These are phyloP conservation scores for Komagataella phaffii DNA, from an alignment of 805 yeast genomes.

Conservation along the genomic window DNA sequence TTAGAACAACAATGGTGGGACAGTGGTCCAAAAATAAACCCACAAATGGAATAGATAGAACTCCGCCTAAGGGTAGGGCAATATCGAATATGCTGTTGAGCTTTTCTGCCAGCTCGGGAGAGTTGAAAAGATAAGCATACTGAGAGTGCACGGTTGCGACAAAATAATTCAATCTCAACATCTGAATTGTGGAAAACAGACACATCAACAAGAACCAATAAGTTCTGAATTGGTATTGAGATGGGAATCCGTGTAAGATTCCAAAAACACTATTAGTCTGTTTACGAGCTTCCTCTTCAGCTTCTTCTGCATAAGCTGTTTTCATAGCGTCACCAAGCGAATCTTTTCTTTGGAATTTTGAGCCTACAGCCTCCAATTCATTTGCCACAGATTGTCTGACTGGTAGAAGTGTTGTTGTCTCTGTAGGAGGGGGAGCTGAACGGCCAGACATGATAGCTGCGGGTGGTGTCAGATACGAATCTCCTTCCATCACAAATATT, in stretches of 20 bases:
- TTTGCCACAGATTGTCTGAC: not conserved
- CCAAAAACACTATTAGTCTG: constrained; percentile 36
- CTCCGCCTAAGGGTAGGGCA: constrained; percentile 44
- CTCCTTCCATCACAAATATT: constrained; percentile 31
- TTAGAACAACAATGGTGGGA: constrained; percentile 30
- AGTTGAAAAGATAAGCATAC: constrained; percentile 30
- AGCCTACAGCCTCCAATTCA: not conserved
- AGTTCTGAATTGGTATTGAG: constrained; percentile 32
- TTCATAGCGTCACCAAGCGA: constrained; percentile 45
- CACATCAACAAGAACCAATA: constrained; percentile 40
- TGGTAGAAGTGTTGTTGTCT: constrained; percentile 6
- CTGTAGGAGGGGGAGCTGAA: constrained; percentile 1
- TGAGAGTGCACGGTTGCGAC: constrained; percentile 48
- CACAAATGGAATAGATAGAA: constrained; percentile 38
- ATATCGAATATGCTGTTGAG: constrained; percentile 36
- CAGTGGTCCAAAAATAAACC: constrained; percentile 36
- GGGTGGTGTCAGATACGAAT: constrained; percentile 32
- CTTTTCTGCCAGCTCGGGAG: constrained; percentile 20
- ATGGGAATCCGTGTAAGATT: constrained; percentile 37
- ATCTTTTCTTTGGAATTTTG: not conserved
- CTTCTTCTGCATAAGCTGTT: constrained; percentile 38
- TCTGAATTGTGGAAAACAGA: constrained; percentile 36
- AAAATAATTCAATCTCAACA: constrained; percentile 43
- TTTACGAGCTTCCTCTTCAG: constrained; percentile 21
- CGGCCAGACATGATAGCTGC: constrained; percentile 5